Base-by-base conservation (phyloP, 108 stramenopile species). In the Skeletonema menzelii region DNA sequence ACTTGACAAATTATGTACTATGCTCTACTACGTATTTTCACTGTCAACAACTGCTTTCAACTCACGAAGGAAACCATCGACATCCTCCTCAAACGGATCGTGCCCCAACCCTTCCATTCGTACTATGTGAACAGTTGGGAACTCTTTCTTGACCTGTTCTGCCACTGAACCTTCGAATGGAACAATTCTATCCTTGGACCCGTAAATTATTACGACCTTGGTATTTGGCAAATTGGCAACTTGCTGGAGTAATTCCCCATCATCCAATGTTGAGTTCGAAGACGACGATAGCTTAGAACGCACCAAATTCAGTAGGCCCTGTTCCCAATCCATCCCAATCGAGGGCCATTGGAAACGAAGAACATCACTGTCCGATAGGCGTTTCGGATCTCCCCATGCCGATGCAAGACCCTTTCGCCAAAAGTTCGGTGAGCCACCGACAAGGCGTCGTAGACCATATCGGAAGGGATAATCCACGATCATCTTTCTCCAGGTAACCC, bases 271-370 rank as follows among this genome's bases (percentile, higher is more conserved):
- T 2, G 62, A 46, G 8, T 34, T 38, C 30, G 62, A 47, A 19
- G 69, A 63, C 1, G 61, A 26, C 4, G 57, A 40, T 5, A 65
- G 6, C 31, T 84, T 78, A 10, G 85, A 78, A 30, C 75, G 56
- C 10, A 86, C 55, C 75, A 94, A 94, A 32, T 58, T 56, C n/a
- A 94, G 26, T 12, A 94, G 17, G 2, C 93, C 93, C 32, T 65
- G 32, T 65, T 94, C 93, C 93, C 93, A 94, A 30, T 88, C 90
- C 61, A 68, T 71, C 4, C 88, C 89, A 72, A 94, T 88, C 10
- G 93, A 82, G 5, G 90, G 93, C 93, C 93, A 94, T 56, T 87
- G 80, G 66, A 90, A 94, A 30, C 90, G 84, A 19, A 94, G 67
- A 12, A 85, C 89, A 67, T 91, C 89, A 47, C 77, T 80, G 28